Conservation (phyloP, 306 rosid genomes). For the Sicyos edulis region DNA sequence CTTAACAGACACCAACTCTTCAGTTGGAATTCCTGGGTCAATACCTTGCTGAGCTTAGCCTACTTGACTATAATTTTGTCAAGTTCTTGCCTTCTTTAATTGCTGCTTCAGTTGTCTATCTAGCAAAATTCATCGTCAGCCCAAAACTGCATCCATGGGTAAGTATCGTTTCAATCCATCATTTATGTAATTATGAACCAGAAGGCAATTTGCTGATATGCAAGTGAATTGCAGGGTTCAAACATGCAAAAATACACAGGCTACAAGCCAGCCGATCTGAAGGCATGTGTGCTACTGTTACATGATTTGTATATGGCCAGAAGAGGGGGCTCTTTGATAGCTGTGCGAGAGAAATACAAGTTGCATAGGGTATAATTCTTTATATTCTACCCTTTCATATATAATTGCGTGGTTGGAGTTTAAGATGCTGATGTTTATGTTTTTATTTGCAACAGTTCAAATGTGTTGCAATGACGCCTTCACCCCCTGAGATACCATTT, state of each 20-base stretch:
- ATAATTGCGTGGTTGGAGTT: slow-evolving; percentile 13
- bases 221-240: slow-evolving; percentile 33
- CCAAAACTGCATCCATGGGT: slow-evolving; percentile 80
- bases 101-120: slow-evolving; percentile 70
- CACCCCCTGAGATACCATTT: slow-evolving; percentile 72
- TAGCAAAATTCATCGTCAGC: slow-evolving; percentile 53
- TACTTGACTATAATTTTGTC: slow-evolving; percentile 65
- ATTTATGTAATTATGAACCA: neutral
- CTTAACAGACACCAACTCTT: slow-evolving; percentile 42
- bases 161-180: slow-evolving; percentile 11
- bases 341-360: slow-evolving; percentile 76
- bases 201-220: slow-evolving; percentile 4
- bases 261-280: slow-evolving; percentile 55
- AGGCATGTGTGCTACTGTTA: slow-evolving; percentile 49
- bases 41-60: slow-evolving; percentile 86
- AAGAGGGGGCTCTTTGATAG: slow-evolving; percentile 54
- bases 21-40: slow-evolving; percentile 65
- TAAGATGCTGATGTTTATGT: neutral
- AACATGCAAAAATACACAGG: slow-evolving; percentile 41
- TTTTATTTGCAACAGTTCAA: slow-evolving; percentile 61
- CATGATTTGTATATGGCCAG: slow-evolving; percentile 71
- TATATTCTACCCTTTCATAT: too few relatives aligned
- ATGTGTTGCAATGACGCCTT: slow-evolving; percentile 63
- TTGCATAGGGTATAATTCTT: slow-evolving; percentile 55
- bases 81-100: slow-evolving; percentile 80